phyloP scores from a whole-genome alignment of 371 early-diverging fungal species.

The Haplosporangium sp. region DNA sequence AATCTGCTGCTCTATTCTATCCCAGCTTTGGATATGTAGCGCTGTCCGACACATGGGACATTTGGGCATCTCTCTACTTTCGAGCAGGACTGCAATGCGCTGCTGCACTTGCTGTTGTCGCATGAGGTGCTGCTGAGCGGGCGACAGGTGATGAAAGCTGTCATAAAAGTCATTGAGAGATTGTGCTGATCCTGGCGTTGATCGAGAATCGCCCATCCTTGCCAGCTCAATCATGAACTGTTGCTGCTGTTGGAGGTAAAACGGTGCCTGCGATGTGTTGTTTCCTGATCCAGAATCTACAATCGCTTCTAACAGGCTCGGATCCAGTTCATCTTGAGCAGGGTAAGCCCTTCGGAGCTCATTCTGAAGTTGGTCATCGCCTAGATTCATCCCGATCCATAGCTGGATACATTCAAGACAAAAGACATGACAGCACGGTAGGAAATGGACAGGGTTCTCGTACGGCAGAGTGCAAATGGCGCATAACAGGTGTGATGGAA shows the following conservation, averaged over 20 bases:
- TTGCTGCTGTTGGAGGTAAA: slow-evolving; percentile 12
- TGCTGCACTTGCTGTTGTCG: slow-evolving; percentile 42
- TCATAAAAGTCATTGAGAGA: slow-evolving; percentile 18
- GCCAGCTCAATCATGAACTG: slow-evolving; percentile 42
- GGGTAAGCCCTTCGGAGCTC: slow-evolving; percentile 50
- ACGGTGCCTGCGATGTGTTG: not conserved
- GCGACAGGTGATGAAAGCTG: slow-evolving; percentile 17
- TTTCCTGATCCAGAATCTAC: too few relatives aligned
- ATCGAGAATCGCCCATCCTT: slow-evolving; percentile 33
- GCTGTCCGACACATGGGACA: slow-evolving; percentile 54
- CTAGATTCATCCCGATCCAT: slow-evolving; percentile 62
- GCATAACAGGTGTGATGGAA: slow-evolving; percentile 57
- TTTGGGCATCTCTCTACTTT: slow-evolving; percentile 49
- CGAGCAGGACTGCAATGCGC: slow-evolving; percentile 35
- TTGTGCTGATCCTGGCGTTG: slow-evolving; percentile 12
- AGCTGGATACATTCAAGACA: slow-evolving; percentile 70
- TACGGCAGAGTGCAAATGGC: slow-evolving; percentile 67
- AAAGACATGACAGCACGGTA: slow-evolving; percentile 72
- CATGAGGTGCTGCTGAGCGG: slow-evolving; percentile 26
- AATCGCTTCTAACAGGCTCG: not conserved
- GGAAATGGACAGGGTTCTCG: slow-evolving; percentile 62
- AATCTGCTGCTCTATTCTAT: slow-evolving; percentile 48
- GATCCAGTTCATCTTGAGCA: slow-evolving; percentile 25
- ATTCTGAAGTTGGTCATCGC: slow-evolving; percentile 45
- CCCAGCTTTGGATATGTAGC: slow-evolving; percentile 49